Base-by-base conservation (phyloP, 208 protist species). In the Leishmania turanica region DNA sequence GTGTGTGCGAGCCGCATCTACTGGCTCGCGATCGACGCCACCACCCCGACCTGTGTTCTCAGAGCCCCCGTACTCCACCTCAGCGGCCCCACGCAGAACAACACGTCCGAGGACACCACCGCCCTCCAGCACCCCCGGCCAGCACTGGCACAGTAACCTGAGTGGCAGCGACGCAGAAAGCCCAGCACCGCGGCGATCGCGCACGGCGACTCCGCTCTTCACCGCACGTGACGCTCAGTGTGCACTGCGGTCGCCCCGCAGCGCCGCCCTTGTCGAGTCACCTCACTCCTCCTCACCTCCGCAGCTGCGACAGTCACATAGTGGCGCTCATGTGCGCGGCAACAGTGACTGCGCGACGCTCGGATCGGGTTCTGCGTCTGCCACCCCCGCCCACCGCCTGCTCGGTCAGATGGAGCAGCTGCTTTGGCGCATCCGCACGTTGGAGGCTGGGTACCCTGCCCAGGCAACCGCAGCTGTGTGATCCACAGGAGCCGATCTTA, bases 351-450 rank as follows among this genome's bases (percentile, higher is more conserved):
- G 27, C 45, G 42, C 24, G 0, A 37, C 69, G 21, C 27, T 54
- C 45, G 27, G 9, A 21, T 73, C 9, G 17, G 8, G 69, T 54
- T 53, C 42, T 51, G 34, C 24, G 40, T 37, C 58, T 68, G 3
- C 42, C 8, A 11, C 13, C 27, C 11, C 72, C 31, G 9, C 77
- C 53, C 21, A 79, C 13, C 82, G 58, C 8, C 65, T 86, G 34
- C 58, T 86, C 7, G 70, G 82, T 31, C 77, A 80, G 53, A 86
- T 86, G 82, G 82, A 86, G 74, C 73, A 40, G 34, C 62, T 86
- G 66, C 78, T 82, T 27, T 17, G 58, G 13, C 82, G 82, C 8
- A 72, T 86, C 11, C 82, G 82, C 53, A 60, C 24, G 42, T 75
- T 79, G 49, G 82, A 86, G 45, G 74, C 37, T 7, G 68, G 58